phyloP scores from a whole-genome alignment of 139 green algal species.

The Chlamydomonas eustigma region DNA sequence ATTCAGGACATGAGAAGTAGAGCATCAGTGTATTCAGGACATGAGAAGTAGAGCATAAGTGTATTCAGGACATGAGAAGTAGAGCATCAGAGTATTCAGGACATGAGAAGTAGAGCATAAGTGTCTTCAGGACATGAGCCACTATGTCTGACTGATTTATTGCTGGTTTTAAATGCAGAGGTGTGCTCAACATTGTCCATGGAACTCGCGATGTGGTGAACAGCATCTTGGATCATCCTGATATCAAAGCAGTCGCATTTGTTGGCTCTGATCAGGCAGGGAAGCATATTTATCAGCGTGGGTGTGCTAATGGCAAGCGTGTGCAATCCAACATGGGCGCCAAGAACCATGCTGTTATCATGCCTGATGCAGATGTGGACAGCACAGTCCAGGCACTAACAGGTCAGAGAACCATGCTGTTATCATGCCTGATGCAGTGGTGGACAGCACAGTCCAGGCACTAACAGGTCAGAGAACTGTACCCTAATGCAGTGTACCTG shows the following conservation, averaged over 20 bases:
- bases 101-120: too few species aligned
- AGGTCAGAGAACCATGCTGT: constrained; percentile 90
- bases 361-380: constrained; percentile 89
- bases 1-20: too few species aligned
- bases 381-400: constrained; percentile 68
- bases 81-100: too few species aligned
- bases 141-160: too few species aligned
- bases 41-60: too few species aligned
- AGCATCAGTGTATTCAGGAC: too few species aligned
- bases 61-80: too few species aligned
- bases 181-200: constrained; percentile 83
- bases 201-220: constrained; percentile 85
- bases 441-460: constrained; percentile 69
- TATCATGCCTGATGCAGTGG: constrained; percentile 89
- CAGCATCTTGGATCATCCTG: constrained; percentile 84
- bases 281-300: constrained; percentile 80
- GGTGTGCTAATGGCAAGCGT: constrained; percentile 75
- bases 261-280: constrained; percentile 85
- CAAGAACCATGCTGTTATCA: constrained; percentile 96
- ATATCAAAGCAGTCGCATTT: constrained; percentile 91
- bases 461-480: constrained; percentile 55
- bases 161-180: constrained; percentile 24
- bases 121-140: too few species aligned
- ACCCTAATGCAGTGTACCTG: too few species aligned
- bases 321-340: constrained; percentile 93